phyloP scores from a whole-genome alignment of 176 grass and related monocot species.

The Oryza meyeriana region DNA sequence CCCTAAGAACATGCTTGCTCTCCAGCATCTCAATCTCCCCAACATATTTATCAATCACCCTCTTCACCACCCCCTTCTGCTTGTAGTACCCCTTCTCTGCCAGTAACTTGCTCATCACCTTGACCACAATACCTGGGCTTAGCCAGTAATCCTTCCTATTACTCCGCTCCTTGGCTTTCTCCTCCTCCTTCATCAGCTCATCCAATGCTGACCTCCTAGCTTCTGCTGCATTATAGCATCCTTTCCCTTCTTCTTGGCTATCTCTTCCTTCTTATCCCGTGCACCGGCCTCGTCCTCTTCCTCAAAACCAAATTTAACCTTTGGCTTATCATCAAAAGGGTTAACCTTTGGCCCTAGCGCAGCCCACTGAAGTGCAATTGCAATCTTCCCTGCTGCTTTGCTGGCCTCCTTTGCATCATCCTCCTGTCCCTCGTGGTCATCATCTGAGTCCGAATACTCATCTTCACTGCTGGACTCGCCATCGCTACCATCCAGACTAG shows the following conservation, averaged over 20 bases:
- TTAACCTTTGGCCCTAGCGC: constrained; percentile 33
- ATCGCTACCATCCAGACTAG: background rate
- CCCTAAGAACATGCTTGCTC: constrained; percentile 81
- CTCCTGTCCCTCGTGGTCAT: background rate
- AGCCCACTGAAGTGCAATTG: constrained; percentile 52
- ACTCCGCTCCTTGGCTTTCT: constrained; percentile 82
- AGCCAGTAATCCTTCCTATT: constrained; percentile 97
- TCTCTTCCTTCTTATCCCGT: constrained; percentile 1
- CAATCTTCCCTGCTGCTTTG: constrained; percentile 52
- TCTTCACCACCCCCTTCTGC: constrained; percentile 77
- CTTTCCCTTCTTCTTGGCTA: constrained; percentile 44
- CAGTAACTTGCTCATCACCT: constrained; percentile 90
- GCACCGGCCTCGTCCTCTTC: constrained; percentile 26
- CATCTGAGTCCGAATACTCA: constrained; percentile 25
- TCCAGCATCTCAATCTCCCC: constrained; percentile 93
- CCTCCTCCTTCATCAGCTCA: constrained; percentile 88
- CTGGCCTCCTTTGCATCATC: constrained; percentile 4
- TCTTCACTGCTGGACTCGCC: background rate
- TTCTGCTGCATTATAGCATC: constrained; percentile 20
- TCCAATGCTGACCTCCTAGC: constrained; percentile 61
- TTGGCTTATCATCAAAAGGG: constrained; percentile 46
- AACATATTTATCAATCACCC: constrained; percentile 76
- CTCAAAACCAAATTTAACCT: constrained; percentile 64
- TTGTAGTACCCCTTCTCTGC: constrained; percentile 87
- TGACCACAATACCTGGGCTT: constrained; percentile 72